Evolutionary conservation across 129 eudicot species (phyloP).

Genomic region (Gnaphalium uliginosum): DNA sequence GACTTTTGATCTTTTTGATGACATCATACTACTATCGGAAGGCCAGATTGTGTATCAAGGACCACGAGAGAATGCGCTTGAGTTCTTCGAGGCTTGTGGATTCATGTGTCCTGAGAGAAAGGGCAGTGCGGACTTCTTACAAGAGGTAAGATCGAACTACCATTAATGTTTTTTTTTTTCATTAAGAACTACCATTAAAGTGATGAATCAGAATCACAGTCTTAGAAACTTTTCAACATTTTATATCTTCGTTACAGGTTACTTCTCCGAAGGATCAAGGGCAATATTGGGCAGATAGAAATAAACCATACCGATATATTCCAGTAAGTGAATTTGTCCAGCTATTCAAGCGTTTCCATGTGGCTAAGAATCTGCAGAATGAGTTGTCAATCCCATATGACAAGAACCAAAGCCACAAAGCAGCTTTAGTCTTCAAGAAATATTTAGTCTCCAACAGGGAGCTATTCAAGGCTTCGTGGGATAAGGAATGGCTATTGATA

Average conservation of each 20-base stretch:
- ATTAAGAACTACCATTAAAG: background rate
- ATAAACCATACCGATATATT: constrained; percentile 49
- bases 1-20: constrained; percentile 81
- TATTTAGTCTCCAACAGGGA: constrained; percentile 49
- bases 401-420: constrained; percentile 52
- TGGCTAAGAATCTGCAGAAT: constrained; percentile 43
- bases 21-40: constrained; percentile 67
- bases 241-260: constrained; percentile 39
- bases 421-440: constrained; percentile 52
- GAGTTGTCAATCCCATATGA: constrained; percentile 60
- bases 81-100: constrained; percentile 81
- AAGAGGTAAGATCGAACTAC: constrained; percentile 54
- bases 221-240: background rate
- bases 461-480: constrained; percentile 61
- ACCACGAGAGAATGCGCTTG: constrained; percentile 66
- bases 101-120: constrained; percentile 81
- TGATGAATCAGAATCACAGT: background rate
- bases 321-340: constrained; percentile 50
- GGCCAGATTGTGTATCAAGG: constrained; percentile 90
- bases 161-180: too few species aligned
- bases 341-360: constrained; percentile 57
- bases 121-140: constrained; percentile 86
- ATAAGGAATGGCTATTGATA: constrained; percentile 76
- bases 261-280: constrained; percentile 74
- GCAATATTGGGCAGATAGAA: constrained; percentile 69